Evolutionary conservation across 2,329 filamentous ascomycete species (phyloP).

Genomic region (Botrytis deweyae): DNA sequence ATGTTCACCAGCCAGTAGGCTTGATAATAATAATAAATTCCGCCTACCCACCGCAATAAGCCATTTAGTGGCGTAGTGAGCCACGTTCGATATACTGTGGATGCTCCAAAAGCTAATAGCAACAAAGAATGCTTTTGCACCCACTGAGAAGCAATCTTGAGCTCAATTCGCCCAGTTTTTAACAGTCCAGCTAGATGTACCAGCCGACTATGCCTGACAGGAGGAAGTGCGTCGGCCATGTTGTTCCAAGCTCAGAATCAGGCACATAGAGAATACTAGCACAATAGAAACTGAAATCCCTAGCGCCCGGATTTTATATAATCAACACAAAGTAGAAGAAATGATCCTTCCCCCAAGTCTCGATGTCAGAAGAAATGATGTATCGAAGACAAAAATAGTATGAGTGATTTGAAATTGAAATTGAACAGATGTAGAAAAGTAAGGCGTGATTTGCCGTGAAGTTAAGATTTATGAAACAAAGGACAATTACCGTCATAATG

Average conservation of each 20-base stretch:
- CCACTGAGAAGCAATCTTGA: background rate
- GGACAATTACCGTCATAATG: background rate
- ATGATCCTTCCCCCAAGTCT: background rate
- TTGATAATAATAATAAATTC: conserved; percentile 15
- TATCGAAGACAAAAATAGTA: background rate
- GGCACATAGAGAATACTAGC: background rate
- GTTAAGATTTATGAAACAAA: background rate
- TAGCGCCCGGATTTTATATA: background rate
- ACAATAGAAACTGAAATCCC: too few species aligned
- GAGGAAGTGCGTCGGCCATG: background rate
- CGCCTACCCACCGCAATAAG: conserved; percentile 6
- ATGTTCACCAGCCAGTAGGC: background rate
- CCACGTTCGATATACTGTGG: background rate
- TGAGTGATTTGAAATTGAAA: background rate
- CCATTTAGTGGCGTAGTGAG: background rate
- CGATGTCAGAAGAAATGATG: too few species aligned
- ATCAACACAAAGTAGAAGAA: background rate
- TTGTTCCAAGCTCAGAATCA: background rate
- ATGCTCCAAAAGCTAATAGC: background rate
- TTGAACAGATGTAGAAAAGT: background rate
- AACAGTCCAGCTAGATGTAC: too few species aligned
- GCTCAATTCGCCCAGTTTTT: background rate
- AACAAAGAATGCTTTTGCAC: background rate
- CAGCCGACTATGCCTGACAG: background rate
- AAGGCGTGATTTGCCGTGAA: background rate